Percentiles rank a stretch among this genome's conserved stretches.
These are phyloP conservation scores for Tetraselmis striata DNA, from an alignment of 139 green algal genomes.

Conservation along the genomic window DNA sequence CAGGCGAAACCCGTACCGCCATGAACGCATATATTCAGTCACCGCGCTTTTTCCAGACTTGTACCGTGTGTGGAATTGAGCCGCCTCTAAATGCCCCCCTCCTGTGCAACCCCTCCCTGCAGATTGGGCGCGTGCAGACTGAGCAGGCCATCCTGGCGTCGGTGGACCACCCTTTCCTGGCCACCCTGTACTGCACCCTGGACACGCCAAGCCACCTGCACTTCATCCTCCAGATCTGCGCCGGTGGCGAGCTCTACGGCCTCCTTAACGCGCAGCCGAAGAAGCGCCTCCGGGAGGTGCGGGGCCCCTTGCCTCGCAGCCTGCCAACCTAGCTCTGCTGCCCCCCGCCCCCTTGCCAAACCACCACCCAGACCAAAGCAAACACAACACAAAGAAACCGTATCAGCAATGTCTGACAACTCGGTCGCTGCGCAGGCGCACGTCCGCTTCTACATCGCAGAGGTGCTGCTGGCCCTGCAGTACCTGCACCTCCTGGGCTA, in stretches of 20 bases:
- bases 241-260: constrained; percentile 71
- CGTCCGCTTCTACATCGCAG: constrained; percentile 81
- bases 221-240: constrained; percentile 71
- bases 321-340: background rate
- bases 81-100: too few relatives aligned
- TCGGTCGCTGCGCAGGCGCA: too few relatives aligned
- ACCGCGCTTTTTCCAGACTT: too few relatives aligned
- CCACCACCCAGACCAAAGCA: too few relatives aligned
- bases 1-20: too few relatives aligned
- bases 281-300: too few relatives aligned
- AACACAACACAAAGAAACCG: too few relatives aligned
- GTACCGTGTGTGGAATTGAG: too few relatives aligned
- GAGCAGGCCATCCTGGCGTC: constrained; percentile 78
- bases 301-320: too few relatives aligned
- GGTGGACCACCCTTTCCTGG: constrained; percentile 95
- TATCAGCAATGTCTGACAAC: too few relatives aligned
- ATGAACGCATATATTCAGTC: too few relatives aligned
- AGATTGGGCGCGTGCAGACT: constrained; percentile 78
- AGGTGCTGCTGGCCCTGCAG: constrained; percentile 93
- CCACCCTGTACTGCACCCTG: constrained; percentile 87
- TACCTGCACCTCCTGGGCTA: constrained; percentile 94
- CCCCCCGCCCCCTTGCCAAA: background rate
- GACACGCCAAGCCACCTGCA: constrained; percentile 86
- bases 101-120: background rate
- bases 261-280: constrained; percentile 61